Base-by-base conservation (phyloP, 352 stramenopile species). In the Phytophthora brassicae region DNA sequence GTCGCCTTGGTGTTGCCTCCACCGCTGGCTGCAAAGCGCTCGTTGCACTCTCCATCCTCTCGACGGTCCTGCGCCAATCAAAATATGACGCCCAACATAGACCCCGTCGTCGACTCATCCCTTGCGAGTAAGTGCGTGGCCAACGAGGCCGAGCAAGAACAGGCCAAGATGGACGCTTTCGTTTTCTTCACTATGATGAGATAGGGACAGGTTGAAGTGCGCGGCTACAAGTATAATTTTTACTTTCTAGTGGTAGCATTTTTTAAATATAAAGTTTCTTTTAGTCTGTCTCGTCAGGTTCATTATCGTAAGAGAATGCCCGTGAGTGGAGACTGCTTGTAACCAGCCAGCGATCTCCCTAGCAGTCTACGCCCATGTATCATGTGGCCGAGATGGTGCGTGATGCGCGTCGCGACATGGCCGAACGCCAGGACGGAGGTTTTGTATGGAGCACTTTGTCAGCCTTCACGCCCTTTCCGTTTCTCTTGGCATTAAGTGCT, bases 311-410 rank as follows among this genome's bases (percentile, higher is more conserved):
- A 31, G 26, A 31, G 26, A 31, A 31, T 31, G 26, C 26, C 26
- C 26, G 26, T 31, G 26, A 8, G 26, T 8, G 26, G 26, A 31
- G 26, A 8, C 26, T 31, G 4, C 26, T 31, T 31, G 26, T 31
- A 31, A 31, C 26, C 29, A 36, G 29, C 13, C 29, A 35, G 29
- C 11, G 29, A 6, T 13, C 29, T 4, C 33, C 33, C 33, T 17
- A 41, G 14, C 14, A 41, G 36, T 12, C n/a, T 38, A 44, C 9
- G 19, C 19, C 29, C 47, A 94, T 94, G 84, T 94, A 94, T 56
- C 84, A 94, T 66, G 66, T 94, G 22, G 77, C 84, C 17, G 84
- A 94, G 72, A 90, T 94, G 65, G 79, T 94, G 54, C 84, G 84
- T 57, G 84, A 94, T 60, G 84, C 84, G 29, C 66, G 83, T 33